A percentile compares a stretch with the other conserved stretches of the same genome.
Conservation (phyloP, 1,284 basidiomycete genomes). For the Phylloboletellus chloephorus region DNA sequence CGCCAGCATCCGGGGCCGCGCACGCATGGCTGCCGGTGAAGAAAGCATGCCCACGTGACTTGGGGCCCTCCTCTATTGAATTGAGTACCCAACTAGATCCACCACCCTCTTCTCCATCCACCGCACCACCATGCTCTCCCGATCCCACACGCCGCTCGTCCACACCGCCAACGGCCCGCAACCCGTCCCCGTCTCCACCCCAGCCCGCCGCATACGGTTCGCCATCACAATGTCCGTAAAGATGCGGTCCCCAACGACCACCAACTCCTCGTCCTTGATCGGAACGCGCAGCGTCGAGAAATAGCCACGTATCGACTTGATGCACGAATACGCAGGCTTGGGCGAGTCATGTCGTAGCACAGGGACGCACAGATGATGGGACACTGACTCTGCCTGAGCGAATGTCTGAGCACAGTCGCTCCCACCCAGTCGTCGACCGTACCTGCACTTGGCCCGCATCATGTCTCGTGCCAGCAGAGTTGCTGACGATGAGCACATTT, state of each 20-base stretch:
- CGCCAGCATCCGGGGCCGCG: too few species aligned
- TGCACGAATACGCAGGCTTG: conserved; percentile 63
- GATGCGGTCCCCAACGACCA: conserved; percentile 86
- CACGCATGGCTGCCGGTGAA: neutral
- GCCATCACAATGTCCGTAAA: conserved; percentile 90
- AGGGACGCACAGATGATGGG: conserved; percentile 70
- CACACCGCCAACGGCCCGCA: conserved; percentile 57
- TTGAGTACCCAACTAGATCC: conserved; percentile 39
- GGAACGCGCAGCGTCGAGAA: conserved; percentile 39
- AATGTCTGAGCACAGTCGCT: neutral
- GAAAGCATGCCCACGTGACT: too few species aligned
- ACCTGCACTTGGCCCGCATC: conserved; percentile 82
- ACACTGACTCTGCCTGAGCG: conserved; percentile 78
- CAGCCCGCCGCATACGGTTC: conserved; percentile 52
- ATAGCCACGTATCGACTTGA: conserved; percentile 50
- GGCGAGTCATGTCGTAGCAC: conserved; percentile 72
- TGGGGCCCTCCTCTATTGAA: too few species aligned
- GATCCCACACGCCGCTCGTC: conserved; percentile 65
- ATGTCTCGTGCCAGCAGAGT: conserved; percentile 80
- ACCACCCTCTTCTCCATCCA: conserved; percentile 52
- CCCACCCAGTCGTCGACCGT: conserved; percentile 24
- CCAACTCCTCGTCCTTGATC: conserved; percentile 54
- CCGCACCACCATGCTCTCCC: conserved; percentile 56
- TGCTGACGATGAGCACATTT: conserved; percentile 88
- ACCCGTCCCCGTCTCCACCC: conserved; percentile 8